phyloP scores from a whole-genome alignment of 352 stramenopile species.

The Globisporangium radiosum region DNA sequence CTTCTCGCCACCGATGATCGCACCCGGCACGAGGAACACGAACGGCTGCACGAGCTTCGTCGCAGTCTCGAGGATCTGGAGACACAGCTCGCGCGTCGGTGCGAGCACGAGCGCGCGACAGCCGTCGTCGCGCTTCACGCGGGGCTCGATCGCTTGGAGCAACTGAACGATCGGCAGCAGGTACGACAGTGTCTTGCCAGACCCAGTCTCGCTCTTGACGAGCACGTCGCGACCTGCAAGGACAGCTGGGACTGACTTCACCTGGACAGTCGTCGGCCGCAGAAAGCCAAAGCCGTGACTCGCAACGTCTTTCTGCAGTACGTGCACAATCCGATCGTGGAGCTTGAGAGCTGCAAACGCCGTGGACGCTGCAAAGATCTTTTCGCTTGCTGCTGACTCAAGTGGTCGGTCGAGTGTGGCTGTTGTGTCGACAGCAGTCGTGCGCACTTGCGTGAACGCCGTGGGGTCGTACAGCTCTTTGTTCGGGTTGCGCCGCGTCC shows the following conservation, averaged over 20 bases:
- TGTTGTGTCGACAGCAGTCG: conserved; percentile 42
- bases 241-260: conserved; percentile 70
- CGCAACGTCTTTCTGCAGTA: conserved; percentile 49
- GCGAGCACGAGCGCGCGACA: conserved; percentile 90
- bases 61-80: conserved; percentile 94
- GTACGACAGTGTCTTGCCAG: conserved; percentile 96
- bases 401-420: conserved; percentile 64
- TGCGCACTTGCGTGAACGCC: conserved; percentile 41
- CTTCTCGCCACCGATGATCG: conserved; percentile 94
- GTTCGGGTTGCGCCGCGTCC: conserved; percentile 79
- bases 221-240: conserved; percentile 84
- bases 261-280: conserved; percentile 73
- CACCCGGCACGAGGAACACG: conserved; percentile 78
- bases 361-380: conserved; percentile 72
- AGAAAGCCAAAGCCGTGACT: conserved; percentile 70
- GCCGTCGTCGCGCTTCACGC: conserved; percentile 78
- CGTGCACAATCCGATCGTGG: conserved; percentile 51
- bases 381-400: conserved; percentile 65
- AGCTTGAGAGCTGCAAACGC: conserved; percentile 67
- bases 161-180: conserved; percentile 93
- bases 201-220: conserved; percentile 95
- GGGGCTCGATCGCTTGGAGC: conserved; percentile 56
- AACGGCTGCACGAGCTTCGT: conserved; percentile 92
- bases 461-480: conserved; percentile 67
- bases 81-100: conserved; percentile 93